A percentile compares a stretch with the other conserved stretches of the same genome.
Evolutionary conservation across 495 filamentous ascomycete species (phyloP).

Genomic region (Evernia prunastri): DNA sequence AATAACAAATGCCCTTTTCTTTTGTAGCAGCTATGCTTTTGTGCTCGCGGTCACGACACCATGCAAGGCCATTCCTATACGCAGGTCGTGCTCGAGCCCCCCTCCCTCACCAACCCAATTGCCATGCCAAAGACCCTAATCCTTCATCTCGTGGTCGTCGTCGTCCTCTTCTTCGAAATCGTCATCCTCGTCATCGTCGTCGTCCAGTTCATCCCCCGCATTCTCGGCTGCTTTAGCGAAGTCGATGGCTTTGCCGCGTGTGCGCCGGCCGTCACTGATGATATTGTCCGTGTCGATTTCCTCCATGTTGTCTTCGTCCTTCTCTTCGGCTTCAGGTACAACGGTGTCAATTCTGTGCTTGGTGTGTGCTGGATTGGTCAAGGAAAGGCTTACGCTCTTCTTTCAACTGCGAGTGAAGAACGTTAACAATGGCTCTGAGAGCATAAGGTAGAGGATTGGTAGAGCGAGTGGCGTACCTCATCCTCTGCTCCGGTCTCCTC

Average conservation of each 20-base stretch:
- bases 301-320: constrained; percentile 74
- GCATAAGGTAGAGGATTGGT: neutral
- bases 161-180: constrained; percentile 37
- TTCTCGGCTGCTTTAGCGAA: constrained; percentile 70
- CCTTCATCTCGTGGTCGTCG: constrained; percentile 40
- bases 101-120: too few species aligned
- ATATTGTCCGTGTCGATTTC: constrained; percentile 89
- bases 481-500: constrained; percentile 54
- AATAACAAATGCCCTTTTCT: constrained; percentile 5
- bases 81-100: neutral
- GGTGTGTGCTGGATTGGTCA: neutral
- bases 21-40: constrained; percentile 1
- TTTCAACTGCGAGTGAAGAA: constrained; percentile 6
- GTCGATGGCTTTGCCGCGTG: constrained; percentile 76
- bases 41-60: neutral
- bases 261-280: constrained; percentile 68
- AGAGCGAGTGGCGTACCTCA: constrained; percentile 42
- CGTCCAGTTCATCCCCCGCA: constrained; percentile 56
- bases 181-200: constrained; percentile 75
- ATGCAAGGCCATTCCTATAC: neutral
- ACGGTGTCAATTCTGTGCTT: constrained; percentile 25
- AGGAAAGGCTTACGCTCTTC: constrained; percentile 16
- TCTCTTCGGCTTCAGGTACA: constrained; percentile 36
- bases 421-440: constrained; percentile 13
- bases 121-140: constrained; percentile 25